A percentile compares a stretch with the other conserved stretches of the same genome.
Conservation (phyloP, 129 eudicot genomes). For the Smallanthus sonchifolius region DNA sequence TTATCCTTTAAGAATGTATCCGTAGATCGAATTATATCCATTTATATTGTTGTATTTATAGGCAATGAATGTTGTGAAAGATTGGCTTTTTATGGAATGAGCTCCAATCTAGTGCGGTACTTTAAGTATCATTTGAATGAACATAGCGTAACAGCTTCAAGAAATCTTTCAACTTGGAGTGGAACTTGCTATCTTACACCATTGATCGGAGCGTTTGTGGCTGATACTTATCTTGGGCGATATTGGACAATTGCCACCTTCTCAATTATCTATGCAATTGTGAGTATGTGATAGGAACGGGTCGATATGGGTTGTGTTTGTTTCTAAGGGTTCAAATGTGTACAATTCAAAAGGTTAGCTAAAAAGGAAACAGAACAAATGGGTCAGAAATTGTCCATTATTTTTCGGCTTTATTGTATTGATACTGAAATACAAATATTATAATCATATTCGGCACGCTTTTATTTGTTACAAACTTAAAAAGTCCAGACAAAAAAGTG, state of each 20-base stretch:
- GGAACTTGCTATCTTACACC: conserved; percentile 79
- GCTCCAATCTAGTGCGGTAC: conserved; percentile 60
- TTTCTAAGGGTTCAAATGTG: neutral
- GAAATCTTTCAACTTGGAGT: conserved; percentile 56
- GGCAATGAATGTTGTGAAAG: conserved; percentile 80
- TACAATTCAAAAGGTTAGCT: neutral
- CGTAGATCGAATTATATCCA: neutral
- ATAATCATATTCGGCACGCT: neutral
- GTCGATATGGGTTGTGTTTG: neutral
- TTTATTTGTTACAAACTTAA: neutral
- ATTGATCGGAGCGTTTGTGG: conserved; percentile 65
- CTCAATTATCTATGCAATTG: conserved; percentile 57
- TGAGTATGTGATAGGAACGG: conserved; percentile 17
- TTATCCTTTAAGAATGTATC: neutral
- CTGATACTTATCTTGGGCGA: conserved; percentile 76
- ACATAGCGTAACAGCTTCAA: conserved; percentile 54
- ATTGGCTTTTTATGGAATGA: conserved; percentile 71
- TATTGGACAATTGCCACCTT: conserved; percentile 66
- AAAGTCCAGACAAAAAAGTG: neutral
- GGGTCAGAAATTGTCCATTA: neutral
- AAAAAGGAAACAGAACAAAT: neutral
- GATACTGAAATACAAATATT: neutral
- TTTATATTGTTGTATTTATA: conserved; percentile 21
- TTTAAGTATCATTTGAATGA: conserved; percentile 49
- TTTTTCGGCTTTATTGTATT: neutral